Evolutionary conservation across 225 moss, liverwort and hornwort species (phyloP), one percentile per base, ranked within the genome.

Genomic region (Polytrichum formosum): DNA sequence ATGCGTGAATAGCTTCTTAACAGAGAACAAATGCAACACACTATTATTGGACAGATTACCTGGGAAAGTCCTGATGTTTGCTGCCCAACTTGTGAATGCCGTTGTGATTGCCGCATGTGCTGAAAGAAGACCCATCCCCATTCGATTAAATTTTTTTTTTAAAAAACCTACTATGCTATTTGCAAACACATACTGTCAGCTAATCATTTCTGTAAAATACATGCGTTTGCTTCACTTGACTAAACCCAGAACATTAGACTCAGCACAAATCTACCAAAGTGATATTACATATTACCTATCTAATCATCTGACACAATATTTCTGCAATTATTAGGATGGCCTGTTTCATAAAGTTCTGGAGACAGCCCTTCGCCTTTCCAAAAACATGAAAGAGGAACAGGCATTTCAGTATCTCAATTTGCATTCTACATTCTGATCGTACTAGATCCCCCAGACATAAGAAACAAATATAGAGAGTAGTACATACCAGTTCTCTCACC

Each of bases 81-180:
- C 53, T 83, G 87, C 35, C 74, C 81, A 76, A 16, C 30, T 67
- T 79, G 87, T 55, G 64, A 76, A 64, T 81, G 87, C 67, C 72
- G 54, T 67, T 79, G 87, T 46, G 64, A 76, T 65, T 81, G 87
- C 67, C 72, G 54, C 72, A 56, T 46, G 67, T 74, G 68, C 83
- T 84, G 81, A 78, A 80, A 73, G 28, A 22, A 35, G 56, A 35
- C 67, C 16, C 70, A 61, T 55, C 26, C 26, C 68, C 53, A 65
- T 68, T 60, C 7, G 13, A 53, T 18, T 54, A 60, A 31, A 0
- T 31, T 31, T 6, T 30, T n/a, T n/a, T n/a, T n/a, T n/a, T n/a
- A n/a, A n/a, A 46, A 46, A 29, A 67, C 60, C 29, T 9, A 71
- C n/a, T 22, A 75, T 3, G 21, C 64, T 46, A 28, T 37, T 67